A percentile compares a stretch with the other conserved stretches of the same genome.
Conservation (phyloP, 305 asterid species). For the Plantago rigida region DNA sequence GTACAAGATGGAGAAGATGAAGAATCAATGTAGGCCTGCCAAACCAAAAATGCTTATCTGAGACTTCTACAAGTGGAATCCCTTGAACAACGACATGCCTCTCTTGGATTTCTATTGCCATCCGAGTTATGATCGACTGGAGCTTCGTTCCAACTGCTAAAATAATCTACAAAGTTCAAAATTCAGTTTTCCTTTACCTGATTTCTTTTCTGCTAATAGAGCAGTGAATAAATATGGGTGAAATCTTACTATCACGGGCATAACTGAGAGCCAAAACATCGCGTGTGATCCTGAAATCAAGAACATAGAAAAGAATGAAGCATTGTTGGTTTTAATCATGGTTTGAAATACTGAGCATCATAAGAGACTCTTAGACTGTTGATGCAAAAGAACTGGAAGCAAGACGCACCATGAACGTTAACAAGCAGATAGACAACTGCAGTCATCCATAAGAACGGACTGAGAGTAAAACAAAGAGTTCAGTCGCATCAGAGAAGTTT, state of each 20-base stretch:
- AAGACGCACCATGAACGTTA: constrained; percentile 50
- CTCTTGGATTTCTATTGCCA: constrained; percentile 85
- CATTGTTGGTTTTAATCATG: not conserved
- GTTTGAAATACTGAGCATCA: not conserved
- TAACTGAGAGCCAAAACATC: constrained; percentile 53
- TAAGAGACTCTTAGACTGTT: not conserved
- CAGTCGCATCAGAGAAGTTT: not conserved
- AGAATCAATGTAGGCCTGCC: constrained; percentile 53
- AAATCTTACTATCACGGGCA: constrained; percentile 61
- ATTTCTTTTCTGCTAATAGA: not conserved
- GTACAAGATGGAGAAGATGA: constrained; percentile 59
- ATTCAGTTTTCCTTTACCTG: constrained; percentile 23
- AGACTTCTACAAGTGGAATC: constrained; percentile 81
- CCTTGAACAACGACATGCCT: constrained; percentile 81
- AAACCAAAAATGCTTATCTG: constrained; percentile 78
- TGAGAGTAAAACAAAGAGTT: constrained; percentile 29
- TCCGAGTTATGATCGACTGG: constrained; percentile 68
- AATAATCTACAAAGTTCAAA: constrained; percentile 35
- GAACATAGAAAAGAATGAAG: not conserved
- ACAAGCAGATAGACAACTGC: constrained; percentile 66
- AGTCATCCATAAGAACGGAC: constrained; percentile 59
- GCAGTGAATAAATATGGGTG: not conserved
- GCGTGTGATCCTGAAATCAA: constrained; percentile 53
- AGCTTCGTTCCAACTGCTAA: constrained; percentile 83
- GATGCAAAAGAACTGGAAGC: not conserved